Evolutionary conservation across 2,329 filamentous ascomycete species (phyloP), one percentile per base, ranked within the genome.

Genomic region (Trichophyton schoenleinii): DNA sequence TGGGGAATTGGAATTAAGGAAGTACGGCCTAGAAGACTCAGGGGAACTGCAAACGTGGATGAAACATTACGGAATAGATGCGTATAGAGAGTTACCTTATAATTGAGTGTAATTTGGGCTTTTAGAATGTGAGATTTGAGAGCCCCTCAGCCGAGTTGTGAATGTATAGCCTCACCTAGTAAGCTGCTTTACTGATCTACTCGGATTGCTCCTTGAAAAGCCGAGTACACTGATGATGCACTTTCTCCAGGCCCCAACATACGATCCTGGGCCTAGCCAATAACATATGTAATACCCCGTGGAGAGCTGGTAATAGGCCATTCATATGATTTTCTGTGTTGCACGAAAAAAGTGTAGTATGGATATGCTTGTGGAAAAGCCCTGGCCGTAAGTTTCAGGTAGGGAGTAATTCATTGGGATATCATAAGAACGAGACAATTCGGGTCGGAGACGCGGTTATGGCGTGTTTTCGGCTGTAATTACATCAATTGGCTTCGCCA

Each of bases 1-100:
- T 76, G 84, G 84, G 0, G 86, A 88, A 71, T 74, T 85, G 63
- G 86, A 88, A 72, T 68, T 87, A 66, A 71, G 80, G 60, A 72
- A 72, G 61, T 65, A 62, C 53, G 69, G 71, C 31, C 63, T 77
- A 61, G 63, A 28, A 18, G n/a, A 64, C 18, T 44, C 67, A 7
- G 67, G 64, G 36, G 66, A 63, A 46, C 66, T 73, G 42, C 64
- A 67, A 52, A 64, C 60, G 53, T 62, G 69, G 60, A 64, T 77
- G 62, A 62, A 64, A 48, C 67, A 25, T 61, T 73, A 67, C 66
- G 71, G 68, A 7, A 64, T 78, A 42, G 63, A 65, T 11, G 72
- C 65, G 0, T 79, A 76, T 70, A 62, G 41, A 36, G 74, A 78
- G 67, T 36, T 58, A 20, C 18, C 55, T 13, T 58, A 42, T 28